Conservation (phyloP, 2,329 filamentous ascomycete genomes). For the Colletotrichum phormii region DNA sequence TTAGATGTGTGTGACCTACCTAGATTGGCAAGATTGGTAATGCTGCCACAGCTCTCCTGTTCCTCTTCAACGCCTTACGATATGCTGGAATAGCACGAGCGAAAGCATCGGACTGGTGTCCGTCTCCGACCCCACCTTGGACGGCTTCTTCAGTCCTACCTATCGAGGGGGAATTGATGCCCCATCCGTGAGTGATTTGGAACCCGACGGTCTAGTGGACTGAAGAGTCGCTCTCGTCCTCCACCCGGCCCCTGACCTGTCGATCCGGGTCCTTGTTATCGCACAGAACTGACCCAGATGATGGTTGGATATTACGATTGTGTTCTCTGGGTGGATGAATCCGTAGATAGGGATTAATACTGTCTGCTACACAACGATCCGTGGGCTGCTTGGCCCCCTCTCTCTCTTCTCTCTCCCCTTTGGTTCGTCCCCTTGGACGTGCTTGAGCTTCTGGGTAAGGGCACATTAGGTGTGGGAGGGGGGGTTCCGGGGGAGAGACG, state of each 20-base stretch:
- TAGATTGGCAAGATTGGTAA: not conserved
- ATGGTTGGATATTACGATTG: too few relatives aligned
- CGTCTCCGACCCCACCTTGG: not conserved
- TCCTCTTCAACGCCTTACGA: too few relatives aligned
- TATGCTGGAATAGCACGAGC: not conserved
- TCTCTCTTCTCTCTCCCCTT: too few relatives aligned
- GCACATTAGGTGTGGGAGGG: constrained; percentile 5
- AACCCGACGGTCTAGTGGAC: not conserved
- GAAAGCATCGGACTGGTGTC: not conserved
- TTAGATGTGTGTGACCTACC: not conserved
- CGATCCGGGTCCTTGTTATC: too few relatives aligned
- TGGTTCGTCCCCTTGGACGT: not conserved
- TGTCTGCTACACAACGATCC: too few relatives aligned
- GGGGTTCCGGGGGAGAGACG: not conserved
- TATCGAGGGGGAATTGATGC: not conserved
- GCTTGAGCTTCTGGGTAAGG: not conserved
- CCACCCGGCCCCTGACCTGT: too few relatives aligned
- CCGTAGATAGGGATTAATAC: too few relatives aligned
- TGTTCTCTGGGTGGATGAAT: too few relatives aligned
- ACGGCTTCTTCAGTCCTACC: not conserved
- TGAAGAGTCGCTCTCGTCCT: too few relatives aligned
- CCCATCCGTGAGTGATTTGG: not conserved
- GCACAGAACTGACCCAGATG: too few relatives aligned
- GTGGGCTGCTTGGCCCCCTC: too few relatives aligned
- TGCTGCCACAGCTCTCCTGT: not conserved